A percentile compares a stretch with the other conserved stretches of the same genome.
Conservation (phyloP, 768 basidiomycete species). For the Suillus lakei region DNA sequence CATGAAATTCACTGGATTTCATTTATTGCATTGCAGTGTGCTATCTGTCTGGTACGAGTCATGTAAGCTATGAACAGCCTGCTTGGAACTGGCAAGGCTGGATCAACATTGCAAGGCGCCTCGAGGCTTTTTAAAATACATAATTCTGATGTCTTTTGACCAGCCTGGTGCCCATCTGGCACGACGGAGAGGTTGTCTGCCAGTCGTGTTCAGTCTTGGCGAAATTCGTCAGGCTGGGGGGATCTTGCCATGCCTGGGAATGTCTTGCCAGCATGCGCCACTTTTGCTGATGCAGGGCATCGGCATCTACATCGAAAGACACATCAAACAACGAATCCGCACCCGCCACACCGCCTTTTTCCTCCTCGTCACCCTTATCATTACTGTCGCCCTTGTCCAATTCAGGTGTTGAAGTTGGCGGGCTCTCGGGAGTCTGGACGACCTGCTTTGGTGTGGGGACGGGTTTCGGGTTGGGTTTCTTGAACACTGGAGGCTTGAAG, state of each 20-base stretch:
- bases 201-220: neutral
- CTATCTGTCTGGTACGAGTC: too few species aligned
- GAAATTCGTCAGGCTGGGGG: neutral
- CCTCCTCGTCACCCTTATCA: conserved; percentile 3
- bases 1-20: too few species aligned
- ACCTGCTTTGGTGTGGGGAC: neutral
- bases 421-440: neutral
- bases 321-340: conserved; percentile 36
- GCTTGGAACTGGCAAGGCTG: neutral
- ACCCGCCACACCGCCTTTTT: neutral
- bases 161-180: neutral
- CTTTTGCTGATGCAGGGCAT: conserved; percentile 1
- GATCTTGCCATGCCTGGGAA: neutral
- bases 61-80: too few species aligned
- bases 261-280: neutral
- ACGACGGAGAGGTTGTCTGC: neutral
- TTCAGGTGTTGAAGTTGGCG: neutral
- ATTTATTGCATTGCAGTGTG: too few species aligned
- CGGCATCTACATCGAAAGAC: conserved; percentile 34
- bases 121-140: neutral
- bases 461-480: too few species aligned
- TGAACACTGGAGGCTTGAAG: conserved; percentile 32
- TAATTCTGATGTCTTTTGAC: neutral
- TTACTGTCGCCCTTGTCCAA: neutral
- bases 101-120: neutral